Conservation (phyloP, 2,329 filamentous ascomycete genomes). For the Purpureocillium lavendulum region DNA sequence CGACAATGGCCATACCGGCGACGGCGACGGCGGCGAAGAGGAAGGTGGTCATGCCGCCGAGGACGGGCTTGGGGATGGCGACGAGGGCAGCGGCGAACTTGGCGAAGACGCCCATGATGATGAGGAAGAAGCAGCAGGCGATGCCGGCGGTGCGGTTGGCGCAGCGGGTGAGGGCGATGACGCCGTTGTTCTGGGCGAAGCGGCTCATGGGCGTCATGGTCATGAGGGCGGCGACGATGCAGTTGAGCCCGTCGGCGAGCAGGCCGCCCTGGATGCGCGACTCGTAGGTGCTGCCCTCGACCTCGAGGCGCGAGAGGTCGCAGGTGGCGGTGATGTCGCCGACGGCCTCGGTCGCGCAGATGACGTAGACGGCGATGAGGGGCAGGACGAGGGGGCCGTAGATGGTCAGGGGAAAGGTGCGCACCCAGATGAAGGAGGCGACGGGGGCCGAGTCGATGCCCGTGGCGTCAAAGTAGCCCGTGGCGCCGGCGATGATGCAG, state of each 20-base stretch:
- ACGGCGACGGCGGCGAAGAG: slow-evolving; percentile 70
- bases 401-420: slow-evolving; percentile 64
- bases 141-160: slow-evolving; percentile 76
- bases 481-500: slow-evolving; percentile 70
- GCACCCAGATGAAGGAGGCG: slow-evolving; percentile 70
- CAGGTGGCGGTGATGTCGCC: slow-evolving; percentile 76
- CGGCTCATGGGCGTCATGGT: slow-evolving; percentile 75
- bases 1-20: slow-evolving; percentile 69
- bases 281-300: slow-evolving; percentile 64
- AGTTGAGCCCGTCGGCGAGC: slow-evolving; percentile 69
- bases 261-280: slow-evolving; percentile 72
- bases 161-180: slow-evolving; percentile 73
- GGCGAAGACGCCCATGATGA: slow-evolving; percentile 74
- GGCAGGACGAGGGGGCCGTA: slow-evolving; percentile 70
- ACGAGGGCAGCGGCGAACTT: slow-evolving; percentile 77
- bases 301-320: slow-evolving; percentile 69
- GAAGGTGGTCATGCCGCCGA: slow-evolving; percentile 72
- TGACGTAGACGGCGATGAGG: slow-evolving; percentile 60
- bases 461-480: slow-evolving; percentile 69
- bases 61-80: slow-evolving; percentile 59
- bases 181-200: slow-evolving; percentile 79
- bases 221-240: slow-evolving; percentile 65
- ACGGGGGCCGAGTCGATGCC: slow-evolving; percentile 64
- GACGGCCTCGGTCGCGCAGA: slow-evolving; percentile 71
- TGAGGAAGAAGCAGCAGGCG: slow-evolving; percentile 65